Evolutionary conservation across 202 grass and related monocot genomes (phyloP), one percentile per base, ranked within the genome.

Genomic region (Musa balbisiana): DNA sequence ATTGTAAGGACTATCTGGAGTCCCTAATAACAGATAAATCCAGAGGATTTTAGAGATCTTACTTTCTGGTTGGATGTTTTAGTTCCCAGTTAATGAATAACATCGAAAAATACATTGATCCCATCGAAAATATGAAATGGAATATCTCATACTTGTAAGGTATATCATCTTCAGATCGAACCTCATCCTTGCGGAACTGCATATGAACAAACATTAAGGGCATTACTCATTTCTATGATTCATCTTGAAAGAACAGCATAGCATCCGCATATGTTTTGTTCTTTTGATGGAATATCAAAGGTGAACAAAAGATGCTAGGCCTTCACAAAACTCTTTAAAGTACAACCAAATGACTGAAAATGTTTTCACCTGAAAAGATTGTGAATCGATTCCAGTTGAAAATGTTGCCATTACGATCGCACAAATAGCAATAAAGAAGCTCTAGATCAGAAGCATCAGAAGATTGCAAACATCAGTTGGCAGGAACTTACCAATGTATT

Each of bases 81-180:
- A 91, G 80, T 63, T 93, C 86, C 94, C 94, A 97, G 84, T 78
- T 97, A 71, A 97, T 89, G 88, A 97, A 93, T 51, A 97, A 24
- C 94, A 97, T 93, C 23, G 90, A 90, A 19, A 93, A 97, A 73
- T 93, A 93, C 90, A 93, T 93, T 62, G 94, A 89, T 76, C 94
- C 94, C 86, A 98, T 84, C 17, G 90, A 86, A 81, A 98, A 98
- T 52, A 98, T 86, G 64, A 91, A 82, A 82, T 98, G 87, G 71
- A 98, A 93, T 72, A 89, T 83, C 33, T 87, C 83, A 15, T 98
- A 98, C 70, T 84, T 89, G 79, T 93, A 93, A 21, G 90, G 88
- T 13, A 55, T 79, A 53, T 93, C 87, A 13, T 93, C 94, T 85
- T 91, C 83, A 64, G 78, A 49, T 69, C 78, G 76, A 22, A 63